phyloP scores from a whole-genome alignment of 768 basidiomycete species.

The Russula sp. region DNA sequence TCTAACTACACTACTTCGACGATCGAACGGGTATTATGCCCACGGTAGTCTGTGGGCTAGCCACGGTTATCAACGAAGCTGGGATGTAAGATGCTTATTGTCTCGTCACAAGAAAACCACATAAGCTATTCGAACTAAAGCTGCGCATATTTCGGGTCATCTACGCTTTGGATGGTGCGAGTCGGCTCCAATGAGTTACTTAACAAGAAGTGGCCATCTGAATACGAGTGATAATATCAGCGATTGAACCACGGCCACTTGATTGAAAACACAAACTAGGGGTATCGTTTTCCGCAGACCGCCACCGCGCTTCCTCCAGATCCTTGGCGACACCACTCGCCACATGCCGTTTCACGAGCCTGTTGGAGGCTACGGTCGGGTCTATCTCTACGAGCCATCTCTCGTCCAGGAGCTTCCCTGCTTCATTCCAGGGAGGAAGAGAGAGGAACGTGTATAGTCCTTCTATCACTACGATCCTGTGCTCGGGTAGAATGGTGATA shows the following conservation, averaged over 20 bases:
- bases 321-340: constrained; percentile 66
- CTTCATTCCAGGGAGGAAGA: constrained; percentile 66
- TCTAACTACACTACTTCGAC: no score
- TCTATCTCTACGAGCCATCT: constrained; percentile 69
- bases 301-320: constrained; percentile 56
- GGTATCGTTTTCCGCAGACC: constrained; percentile 72
- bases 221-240: background rate
- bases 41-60: no score
- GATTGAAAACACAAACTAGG: constrained; percentile 48
- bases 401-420: constrained; percentile 63
- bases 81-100: background rate
- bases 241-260: background rate
- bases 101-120: background rate
- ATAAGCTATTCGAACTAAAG: background rate
- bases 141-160: constrained; percentile 33
- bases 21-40: no score
- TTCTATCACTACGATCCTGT: constrained; percentile 82
- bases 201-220: constrained; percentile 42
- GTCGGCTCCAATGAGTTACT: constrained; percentile 39
- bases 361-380: constrained; percentile 44
- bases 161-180: constrained; percentile 36
- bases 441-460: constrained; percentile 82
- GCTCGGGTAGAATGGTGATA: constrained; percentile 49
- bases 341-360: constrained; percentile 72
- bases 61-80: background rate